Conservation (phyloP, 805 yeast species). For the Dipodascus geniculatus region DNA sequence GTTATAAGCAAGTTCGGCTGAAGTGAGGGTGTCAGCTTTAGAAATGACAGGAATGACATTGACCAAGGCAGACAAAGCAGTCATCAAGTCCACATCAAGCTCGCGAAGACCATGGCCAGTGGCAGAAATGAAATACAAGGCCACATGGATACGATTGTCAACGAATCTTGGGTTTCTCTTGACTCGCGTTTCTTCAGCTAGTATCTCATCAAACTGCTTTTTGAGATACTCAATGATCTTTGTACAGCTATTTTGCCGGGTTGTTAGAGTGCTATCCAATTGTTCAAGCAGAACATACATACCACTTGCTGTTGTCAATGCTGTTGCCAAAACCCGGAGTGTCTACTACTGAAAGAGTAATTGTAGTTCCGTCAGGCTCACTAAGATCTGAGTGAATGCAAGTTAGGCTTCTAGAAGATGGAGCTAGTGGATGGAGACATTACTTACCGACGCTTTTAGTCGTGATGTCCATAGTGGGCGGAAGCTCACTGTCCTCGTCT, state of each 20-base stretch:
- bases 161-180: constrained; percentile 68
- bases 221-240: constrained; percentile 49
- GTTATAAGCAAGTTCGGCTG: constrained; percentile 43
- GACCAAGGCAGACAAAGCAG: constrained; percentile 53
- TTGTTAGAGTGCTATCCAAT: no score
- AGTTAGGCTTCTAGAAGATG: background rate
- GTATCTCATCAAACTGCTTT: constrained; percentile 51
- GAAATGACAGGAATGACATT: constrained; percentile 77
- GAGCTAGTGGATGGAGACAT: background rate
- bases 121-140: constrained; percentile 62
- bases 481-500: constrained; percentile 5
- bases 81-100: constrained; percentile 64
- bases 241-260: constrained; percentile 14
- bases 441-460: constrained; percentile 10
- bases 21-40: constrained; percentile 70
- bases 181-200: constrained; percentile 80
- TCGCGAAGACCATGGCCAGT: constrained; percentile 43
- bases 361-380: constrained; percentile 43
- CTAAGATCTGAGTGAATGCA: constrained; percentile 29
- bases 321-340: constrained; percentile 73
- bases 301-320: constrained; percentile 46
- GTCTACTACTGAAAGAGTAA: constrained; percentile 47
- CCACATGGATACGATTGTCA: constrained; percentile 73
- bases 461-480: constrained; percentile 11
- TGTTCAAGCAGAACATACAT: background rate